A percentile compares a stretch with the other conserved stretches of the same genome.
These are phyloP conservation scores for Camellia oleifera DNA, from an alignment of 179 eudicot species.

Conservation along the genomic window DNA sequence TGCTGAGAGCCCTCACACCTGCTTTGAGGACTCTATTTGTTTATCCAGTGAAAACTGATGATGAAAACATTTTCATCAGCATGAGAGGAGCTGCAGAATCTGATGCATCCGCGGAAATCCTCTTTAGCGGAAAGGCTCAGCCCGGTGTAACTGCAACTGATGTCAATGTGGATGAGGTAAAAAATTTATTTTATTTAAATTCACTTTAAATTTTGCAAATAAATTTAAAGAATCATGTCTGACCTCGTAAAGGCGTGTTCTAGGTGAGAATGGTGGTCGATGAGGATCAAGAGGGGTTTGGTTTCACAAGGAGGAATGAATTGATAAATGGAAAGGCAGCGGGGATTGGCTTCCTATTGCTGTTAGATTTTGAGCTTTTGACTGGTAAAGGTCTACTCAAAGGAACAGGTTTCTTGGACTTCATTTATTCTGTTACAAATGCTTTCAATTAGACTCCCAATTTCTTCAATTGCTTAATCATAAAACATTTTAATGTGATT, in stretches of 20 bases:
- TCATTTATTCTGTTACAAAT: slow-evolving; percentile 66
- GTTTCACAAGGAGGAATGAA: slow-evolving; percentile 76
- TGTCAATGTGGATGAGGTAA: slow-evolving; percentile 93
- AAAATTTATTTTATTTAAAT: too few relatives aligned
- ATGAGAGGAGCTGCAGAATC: slow-evolving; percentile 37
- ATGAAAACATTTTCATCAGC: slow-evolving; percentile 74
- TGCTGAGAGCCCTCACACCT: slow-evolving; percentile 84
- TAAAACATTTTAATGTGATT: background rate
- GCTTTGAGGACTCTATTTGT: slow-evolving; percentile 64
- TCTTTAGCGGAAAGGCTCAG: slow-evolving; percentile 91
- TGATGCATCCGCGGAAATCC: slow-evolving; percentile 76
- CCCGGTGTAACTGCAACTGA: slow-evolving; percentile 86
- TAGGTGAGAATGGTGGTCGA: slow-evolving; percentile 92
- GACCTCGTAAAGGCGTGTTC: too few relatives aligned
- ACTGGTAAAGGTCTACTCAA: slow-evolving; percentile 94
- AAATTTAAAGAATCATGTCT: too few relatives aligned
- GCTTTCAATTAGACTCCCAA: slow-evolving; percentile 47
- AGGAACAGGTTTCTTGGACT: slow-evolving; percentile 97
- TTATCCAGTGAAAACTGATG: slow-evolving; percentile 77
- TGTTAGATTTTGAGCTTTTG: slow-evolving; percentile 88
- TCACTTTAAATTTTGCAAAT: too few relatives aligned
- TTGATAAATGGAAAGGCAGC: slow-evolving; percentile 95
- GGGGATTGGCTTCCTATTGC: slow-evolving; percentile 75
- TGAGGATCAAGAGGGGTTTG: slow-evolving; percentile 72
- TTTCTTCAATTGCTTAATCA: background rate